Evolutionary conservation across 148 eudicot species (phyloP).

Genomic region (Cornus controversa): DNA sequence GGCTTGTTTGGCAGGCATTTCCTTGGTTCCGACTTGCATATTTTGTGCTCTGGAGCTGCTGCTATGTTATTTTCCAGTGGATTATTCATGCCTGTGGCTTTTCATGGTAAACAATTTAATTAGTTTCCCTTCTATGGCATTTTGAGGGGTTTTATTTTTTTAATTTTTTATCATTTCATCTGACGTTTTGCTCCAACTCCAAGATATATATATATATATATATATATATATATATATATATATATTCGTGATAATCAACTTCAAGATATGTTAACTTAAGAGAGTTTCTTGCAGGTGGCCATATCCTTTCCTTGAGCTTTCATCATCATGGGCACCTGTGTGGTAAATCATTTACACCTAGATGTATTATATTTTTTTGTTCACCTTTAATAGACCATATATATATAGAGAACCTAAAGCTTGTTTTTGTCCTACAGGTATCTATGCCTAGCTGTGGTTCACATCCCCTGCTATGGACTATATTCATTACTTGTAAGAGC

Average conservation of each 20-base stretch:
- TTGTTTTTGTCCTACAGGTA: conserved; percentile 36
- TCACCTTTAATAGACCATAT: not conserved
- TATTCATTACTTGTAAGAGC: conserved; percentile 41
- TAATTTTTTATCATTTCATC: not conserved
- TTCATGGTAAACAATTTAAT: conserved; percentile 35
- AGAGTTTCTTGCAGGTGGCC: conserved; percentile 53
- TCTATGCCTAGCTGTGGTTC: conserved; percentile 44
- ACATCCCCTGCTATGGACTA: conserved; percentile 63
- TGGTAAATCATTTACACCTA: conserved; percentile 36
- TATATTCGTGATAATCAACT: not conserved
- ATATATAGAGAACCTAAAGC: not conserved
- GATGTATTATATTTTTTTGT: not conserved
- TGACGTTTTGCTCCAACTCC: not conserved
- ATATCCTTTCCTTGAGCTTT: conserved; percentile 62
- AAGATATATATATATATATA: no score
- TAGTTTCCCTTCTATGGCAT: not conserved
- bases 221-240: no score
- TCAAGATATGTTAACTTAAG: not conserved
- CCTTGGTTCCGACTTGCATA: conserved; percentile 71
- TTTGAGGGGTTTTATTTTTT: not conserved
- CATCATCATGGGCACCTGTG: conserved; percentile 53
- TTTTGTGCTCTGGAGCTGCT: conserved; percentile 67
- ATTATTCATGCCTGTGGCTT: conserved; percentile 59
- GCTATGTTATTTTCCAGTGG: conserved; percentile 65
- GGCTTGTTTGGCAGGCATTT: conserved; percentile 42